phyloP scores from a whole-genome alignment of 2,329 filamentous ascomycete species.

The Cordyceps farinosa region DNA sequence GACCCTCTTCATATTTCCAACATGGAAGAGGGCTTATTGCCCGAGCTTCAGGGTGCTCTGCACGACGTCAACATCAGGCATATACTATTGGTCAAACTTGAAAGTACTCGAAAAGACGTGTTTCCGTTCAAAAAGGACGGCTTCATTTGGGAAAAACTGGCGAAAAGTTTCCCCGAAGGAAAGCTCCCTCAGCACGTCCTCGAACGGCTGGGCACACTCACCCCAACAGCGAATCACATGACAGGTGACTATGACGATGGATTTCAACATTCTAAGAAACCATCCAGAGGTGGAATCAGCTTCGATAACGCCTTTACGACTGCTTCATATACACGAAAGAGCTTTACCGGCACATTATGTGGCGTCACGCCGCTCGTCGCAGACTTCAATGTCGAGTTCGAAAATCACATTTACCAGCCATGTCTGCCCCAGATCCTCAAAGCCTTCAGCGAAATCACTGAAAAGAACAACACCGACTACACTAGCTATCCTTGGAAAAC shows the following conservation, averaged over 20 bases:
- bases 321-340: conserved; percentile 43
- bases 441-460: conserved; percentile 29
- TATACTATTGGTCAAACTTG: conserved; percentile 39
- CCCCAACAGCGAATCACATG: conserved; percentile 31
- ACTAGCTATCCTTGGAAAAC: conserved; percentile 30
- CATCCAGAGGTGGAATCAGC: conserved; percentile 36
- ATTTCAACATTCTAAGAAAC: conserved; percentile 17
- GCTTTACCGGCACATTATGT: conserved; percentile 38
- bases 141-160: conserved; percentile 34
- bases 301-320: conserved; percentile 40
- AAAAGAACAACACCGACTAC: conserved; percentile 21
- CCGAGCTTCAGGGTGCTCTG: conserved; percentile 26
- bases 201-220: conserved; percentile 27
- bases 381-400: conserved; percentile 41
- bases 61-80: conserved; percentile 38
- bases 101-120: conserved; percentile 43
- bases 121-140: conserved; percentile 42
- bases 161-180: conserved; percentile 30
- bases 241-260: conserved; percentile 36
- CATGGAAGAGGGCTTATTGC: conserved; percentile 30
- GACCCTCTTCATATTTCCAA: conserved; percentile 42
- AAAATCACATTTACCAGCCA: conserved; percentile 42
- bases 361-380: conserved; percentile 38
- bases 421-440: conserved; percentile 40
- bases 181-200: conserved; percentile 32